Evolutionary conservation across 805 yeast genomes (phyloP).

Genomic region (Suhomyces xylopsoci): DNA sequence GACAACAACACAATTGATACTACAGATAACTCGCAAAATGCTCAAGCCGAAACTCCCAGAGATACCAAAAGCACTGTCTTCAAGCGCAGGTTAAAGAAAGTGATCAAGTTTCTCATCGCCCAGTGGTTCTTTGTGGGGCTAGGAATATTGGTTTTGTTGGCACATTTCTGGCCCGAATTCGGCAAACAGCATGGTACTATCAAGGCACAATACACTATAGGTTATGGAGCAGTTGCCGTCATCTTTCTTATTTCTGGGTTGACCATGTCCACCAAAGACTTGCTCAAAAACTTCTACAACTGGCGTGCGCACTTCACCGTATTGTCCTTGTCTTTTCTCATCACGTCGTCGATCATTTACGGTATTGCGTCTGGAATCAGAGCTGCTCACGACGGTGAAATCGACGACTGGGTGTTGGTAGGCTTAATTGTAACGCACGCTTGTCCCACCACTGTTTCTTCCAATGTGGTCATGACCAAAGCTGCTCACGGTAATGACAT

Average conservation of each 20-base stretch:
- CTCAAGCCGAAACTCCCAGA: not conserved
- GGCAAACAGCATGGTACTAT: slow-evolving; percentile 81
- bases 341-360: slow-evolving; percentile 67
- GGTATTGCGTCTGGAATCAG: slow-evolving; percentile 71
- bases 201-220: slow-evolving; percentile 70
- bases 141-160: slow-evolving; percentile 71
- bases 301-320: slow-evolving; percentile 85
- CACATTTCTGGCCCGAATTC: slow-evolving; percentile 75
- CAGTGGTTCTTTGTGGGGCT: slow-evolving; percentile 79
- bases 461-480: slow-evolving; percentile 89
- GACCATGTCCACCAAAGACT: slow-evolving; percentile 63
- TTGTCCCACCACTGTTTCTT: slow-evolving; percentile 89
- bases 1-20: not conserved
- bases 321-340: slow-evolving; percentile 61
- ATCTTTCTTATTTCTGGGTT: slow-evolving; percentile 81
- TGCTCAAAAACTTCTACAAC: slow-evolving; percentile 60
- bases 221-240: slow-evolving; percentile 83
- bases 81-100: slow-evolving; percentile 5
- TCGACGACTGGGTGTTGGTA: slow-evolving; percentile 73
- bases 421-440: slow-evolving; percentile 82
- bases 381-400: slow-evolving; percentile 51
- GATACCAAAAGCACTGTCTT: not conserved
- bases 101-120: slow-evolving; percentile 25
- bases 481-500: slow-evolving; percentile 81
- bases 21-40: not conserved